These are phyloP conservation scores for Pichia manshurica DNA, from an alignment of 805 yeast species.

Conservation along the genomic window DNA sequence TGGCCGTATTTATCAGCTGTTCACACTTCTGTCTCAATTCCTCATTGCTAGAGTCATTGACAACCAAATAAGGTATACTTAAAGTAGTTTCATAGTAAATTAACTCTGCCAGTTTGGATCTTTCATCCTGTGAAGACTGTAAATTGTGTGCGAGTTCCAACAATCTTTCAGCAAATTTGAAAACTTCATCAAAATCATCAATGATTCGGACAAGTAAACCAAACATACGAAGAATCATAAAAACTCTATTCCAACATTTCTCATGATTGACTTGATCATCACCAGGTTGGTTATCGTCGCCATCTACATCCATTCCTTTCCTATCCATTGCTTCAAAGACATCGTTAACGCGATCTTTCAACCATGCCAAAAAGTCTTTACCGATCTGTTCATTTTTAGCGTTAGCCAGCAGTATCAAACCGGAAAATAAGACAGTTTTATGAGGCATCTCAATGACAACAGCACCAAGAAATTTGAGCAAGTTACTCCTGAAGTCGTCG, in stretches of 20 bases:
- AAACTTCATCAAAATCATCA: conserved; percentile 32
- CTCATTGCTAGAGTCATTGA: conserved; percentile 23
- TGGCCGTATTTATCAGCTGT: conserved; percentile 43
- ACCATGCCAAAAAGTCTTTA: conserved; percentile 58
- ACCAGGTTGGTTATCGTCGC: not conserved
- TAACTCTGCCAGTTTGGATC: conserved; percentile 63
- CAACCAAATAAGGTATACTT: conserved; percentile 52
- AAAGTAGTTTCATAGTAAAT: conserved; percentile 56
- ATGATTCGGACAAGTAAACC: conserved; percentile 62
- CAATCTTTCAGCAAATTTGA: conserved; percentile 46
- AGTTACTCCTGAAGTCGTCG: conserved; percentile 50
- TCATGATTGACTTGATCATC: conserved; percentile 11
- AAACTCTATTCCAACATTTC: conserved; percentile 55
- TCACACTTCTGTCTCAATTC: conserved; percentile 32
- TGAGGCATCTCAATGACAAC: conserved; percentile 86
- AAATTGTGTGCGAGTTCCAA: conserved; percentile 51
- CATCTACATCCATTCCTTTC: conserved; percentile 2
- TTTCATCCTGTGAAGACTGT: conserved; percentile 35
- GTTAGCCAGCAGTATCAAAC: conserved; percentile 61
- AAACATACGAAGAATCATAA: conserved; percentile 64
- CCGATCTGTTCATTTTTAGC: conserved; percentile 61
- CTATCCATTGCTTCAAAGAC: conserved; percentile 32
- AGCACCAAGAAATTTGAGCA: conserved; percentile 61
- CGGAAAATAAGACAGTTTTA: conserved; percentile 67
- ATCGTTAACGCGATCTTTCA: conserved; percentile 58